Conservation (phyloP, 495 filamentous ascomycete genomes). For the Aspergillus carlsbadensis region DNA sequence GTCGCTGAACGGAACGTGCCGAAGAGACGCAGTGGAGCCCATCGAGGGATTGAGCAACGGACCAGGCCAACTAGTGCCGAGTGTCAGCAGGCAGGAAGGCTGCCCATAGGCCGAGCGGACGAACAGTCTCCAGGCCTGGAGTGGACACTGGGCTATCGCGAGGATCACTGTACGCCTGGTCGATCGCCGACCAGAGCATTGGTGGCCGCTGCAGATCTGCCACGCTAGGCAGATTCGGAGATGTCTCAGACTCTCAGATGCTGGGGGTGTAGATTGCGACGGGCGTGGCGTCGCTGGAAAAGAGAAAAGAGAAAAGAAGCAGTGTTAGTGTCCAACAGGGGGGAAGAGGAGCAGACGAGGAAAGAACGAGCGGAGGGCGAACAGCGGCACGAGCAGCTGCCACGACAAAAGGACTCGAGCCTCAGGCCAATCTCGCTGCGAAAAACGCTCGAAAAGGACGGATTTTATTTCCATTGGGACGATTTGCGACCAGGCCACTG, state of each 20-base stretch:
- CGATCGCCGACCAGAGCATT: conserved; percentile 14
- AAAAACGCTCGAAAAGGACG: background rate
- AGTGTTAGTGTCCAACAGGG: background rate
- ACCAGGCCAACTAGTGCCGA: background rate
- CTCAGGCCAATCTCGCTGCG: too few relatives aligned
- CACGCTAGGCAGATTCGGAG: conserved; percentile 11
- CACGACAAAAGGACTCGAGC: too few relatives aligned
- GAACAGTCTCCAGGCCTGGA: background rate
- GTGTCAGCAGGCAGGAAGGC: conserved; percentile 1
- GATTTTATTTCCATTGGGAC: background rate
- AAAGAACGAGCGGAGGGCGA: too few relatives aligned
- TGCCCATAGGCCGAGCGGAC: background rate
- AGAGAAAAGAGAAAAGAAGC: background rate
- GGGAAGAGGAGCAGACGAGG: background rate
- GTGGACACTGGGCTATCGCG: conserved; percentile 7
- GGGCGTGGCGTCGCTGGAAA: background rate
- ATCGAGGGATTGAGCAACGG: background rate
- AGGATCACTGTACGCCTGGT: conserved; percentile 16
- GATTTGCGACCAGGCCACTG: background rate
- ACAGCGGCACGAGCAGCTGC: too few relatives aligned
- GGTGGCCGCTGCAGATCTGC: conserved; percentile 14
- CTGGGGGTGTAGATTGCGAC: background rate
- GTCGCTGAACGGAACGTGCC: conserved; percentile 14
- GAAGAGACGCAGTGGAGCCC: conserved; percentile 1
- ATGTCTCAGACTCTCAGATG: background rate